Base-by-base conservation (phyloP, 768 basidiomycete genomes). In the Tylopilus sp. region DNA sequence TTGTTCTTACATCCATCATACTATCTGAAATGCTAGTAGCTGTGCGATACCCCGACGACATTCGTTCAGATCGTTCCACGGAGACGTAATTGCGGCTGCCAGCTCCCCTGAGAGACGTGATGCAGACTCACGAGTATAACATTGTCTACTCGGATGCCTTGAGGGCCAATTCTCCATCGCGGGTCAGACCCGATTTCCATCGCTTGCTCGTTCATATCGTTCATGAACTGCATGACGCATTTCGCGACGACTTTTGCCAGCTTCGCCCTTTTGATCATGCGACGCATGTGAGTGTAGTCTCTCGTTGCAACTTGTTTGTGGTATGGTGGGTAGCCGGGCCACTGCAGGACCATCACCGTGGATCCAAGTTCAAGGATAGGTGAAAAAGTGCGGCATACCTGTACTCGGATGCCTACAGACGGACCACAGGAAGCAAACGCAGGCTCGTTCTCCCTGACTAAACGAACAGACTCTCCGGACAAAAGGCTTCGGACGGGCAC, bases 41-140 rank as follows among this genome's bases (percentile, higher is more conserved):
- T 6, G 17, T 31, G 38, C 1, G 5, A 17, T 42, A 25, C 33
- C 17, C 12, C 5, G 6, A 22, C 9, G n/a, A 11, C 17, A 11
- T 11, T 2, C 1, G 19, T 12, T 14, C 14, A 26, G 13, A 37
- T 22, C 7, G 3, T 3, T 11, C 42, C 28, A 11, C 42, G 48
- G 19, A 89, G 76, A 64, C 84, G 77, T 28, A 89, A 63, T 50
- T 87, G 85, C 11, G 85, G 86, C 57, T 89, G 87, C 86, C 87
- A 89, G 58, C 83, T 84, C 16, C 87, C 87, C 70, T 85, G 79
- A 9, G 86, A 87, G 46, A 89, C 86, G 55, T 89, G 87, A 68
- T 88, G 86, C 37, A 89, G 78, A 59, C 85, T 84, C 58, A 89
- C 83, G 37, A 90, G 81, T 44, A 83, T 70, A 36, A 61, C 14